Base-by-base conservation (phyloP, 2,329 filamentous ascomycete genomes). In the Colletotrichum tamarilloi region DNA sequence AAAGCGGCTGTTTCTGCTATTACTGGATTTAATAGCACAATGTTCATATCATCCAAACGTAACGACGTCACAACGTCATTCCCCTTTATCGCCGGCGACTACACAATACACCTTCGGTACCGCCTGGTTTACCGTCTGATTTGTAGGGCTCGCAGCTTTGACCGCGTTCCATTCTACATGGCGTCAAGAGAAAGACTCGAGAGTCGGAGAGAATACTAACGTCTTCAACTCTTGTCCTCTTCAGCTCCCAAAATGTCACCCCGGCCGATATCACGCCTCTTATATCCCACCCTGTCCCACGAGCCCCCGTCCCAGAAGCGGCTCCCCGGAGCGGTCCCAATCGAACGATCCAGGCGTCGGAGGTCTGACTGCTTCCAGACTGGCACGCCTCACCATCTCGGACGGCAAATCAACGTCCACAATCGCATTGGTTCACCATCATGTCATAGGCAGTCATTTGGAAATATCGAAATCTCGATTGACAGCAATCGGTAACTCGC, bases 341-440 rank as follows among this genome's bases (percentile, higher is more conserved):
- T 63, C 52, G 53, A 58, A 64, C 69, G 53, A 63, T 46, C 70
- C 70, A 64, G 58, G 49, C 65, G n/a, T 68, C 65, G 69, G 69
- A 68, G 30, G 28, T 59, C 52, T 58, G 30, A 58, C 69, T 57
- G 22, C 52, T 63, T 72, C 22, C 30, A 68, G 66, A 57, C 64
- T 72, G 59, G 70, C 59, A 60, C 11, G 26, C 30, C 8, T 60
- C 59, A 49, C 42, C 30, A 55, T 26, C 30, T 22, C 46, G 53
- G 22, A 35, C 55, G 55, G 55, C 60, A 52, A n/a, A 38, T 69
- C 57, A 9, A 64, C 59, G 42, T 28, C 46, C 30, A 63, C 42
- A 32, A 62, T n/a, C 24, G 57, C 64, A 22, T 68, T 62, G 58
- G 69, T 19, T 49, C 9, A 9, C 42, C 42, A 22, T 49, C 42